Conservation (phyloP, 2,329 filamentous ascomycete genomes). For the Fusarium phyllophilum region DNA sequence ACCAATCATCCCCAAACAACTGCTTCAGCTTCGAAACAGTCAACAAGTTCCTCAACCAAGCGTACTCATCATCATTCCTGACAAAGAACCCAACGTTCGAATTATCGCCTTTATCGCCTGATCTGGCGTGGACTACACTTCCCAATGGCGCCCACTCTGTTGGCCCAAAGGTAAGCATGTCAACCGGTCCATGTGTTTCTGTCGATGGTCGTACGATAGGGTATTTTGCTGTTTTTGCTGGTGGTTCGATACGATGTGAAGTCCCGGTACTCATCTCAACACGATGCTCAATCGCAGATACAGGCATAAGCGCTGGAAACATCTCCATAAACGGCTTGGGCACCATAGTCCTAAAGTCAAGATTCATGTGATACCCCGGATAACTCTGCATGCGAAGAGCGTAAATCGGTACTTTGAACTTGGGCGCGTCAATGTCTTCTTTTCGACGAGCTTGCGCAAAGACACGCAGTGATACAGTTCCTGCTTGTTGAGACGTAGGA, state of each 20-base stretch:
- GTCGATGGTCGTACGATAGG: conserved; percentile 39
- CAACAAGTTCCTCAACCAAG: conserved; percentile 56
- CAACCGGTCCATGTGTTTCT: conserved; percentile 43
- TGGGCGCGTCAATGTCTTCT: conserved; percentile 48
- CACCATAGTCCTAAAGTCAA: conserved; percentile 56
- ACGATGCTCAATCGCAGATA: conserved; percentile 43
- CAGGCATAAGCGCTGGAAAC: conserved; percentile 50
- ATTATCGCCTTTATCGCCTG: conserved; percentile 56
- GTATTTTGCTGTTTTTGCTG: conserved; percentile 36
- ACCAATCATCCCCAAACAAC: conserved; percentile 51
- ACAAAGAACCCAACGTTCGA: conserved; percentile 60
- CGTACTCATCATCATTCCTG: conserved; percentile 54
- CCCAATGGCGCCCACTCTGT: conserved; percentile 45
- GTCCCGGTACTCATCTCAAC: conserved; percentile 41
- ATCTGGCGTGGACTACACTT: conserved; percentile 46
- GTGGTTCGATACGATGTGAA: conserved; percentile 31
- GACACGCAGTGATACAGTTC: conserved; percentile 59
- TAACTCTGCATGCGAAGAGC: conserved; percentile 55
- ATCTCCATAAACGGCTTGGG: conserved; percentile 57
- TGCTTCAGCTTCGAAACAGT: conserved; percentile 51
- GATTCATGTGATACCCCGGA: conserved; percentile 56
- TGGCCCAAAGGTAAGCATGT: conserved; percentile 41
- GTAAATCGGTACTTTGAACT: conserved; percentile 53
- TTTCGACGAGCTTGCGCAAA: conserved; percentile 57
- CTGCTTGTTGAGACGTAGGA: conserved; percentile 56